phyloP scores from a whole-genome alignment of 2,329 filamentous ascomycete species.

The Penicillium sp. region DNA sequence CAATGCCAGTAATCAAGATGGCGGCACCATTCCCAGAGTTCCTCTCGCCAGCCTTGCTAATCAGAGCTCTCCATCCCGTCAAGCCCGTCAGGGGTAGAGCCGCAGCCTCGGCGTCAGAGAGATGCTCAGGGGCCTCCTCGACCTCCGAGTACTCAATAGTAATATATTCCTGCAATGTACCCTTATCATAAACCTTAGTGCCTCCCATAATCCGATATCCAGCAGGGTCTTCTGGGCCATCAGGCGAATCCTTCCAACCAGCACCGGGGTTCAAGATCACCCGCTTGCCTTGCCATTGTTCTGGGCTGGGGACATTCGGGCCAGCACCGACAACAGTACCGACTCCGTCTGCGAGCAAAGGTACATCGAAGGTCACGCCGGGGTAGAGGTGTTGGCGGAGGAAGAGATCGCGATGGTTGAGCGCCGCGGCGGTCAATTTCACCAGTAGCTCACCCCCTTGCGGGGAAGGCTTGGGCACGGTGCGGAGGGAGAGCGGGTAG shows the following conservation, averaged over 20 bases:
- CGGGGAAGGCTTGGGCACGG: slow-evolving; percentile 61
- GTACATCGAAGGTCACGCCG: slow-evolving; percentile 71
- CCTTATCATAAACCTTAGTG: slow-evolving; percentile 61
- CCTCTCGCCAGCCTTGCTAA: slow-evolving; percentile 68
- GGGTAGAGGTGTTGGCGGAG: slow-evolving; percentile 91
- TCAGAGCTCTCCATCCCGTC: slow-evolving; percentile 82
- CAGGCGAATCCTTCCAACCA: slow-evolving; percentile 70
- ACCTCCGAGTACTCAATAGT: slow-evolving; percentile 68
- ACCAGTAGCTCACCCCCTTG: slow-evolving; percentile 69
- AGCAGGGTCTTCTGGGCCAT: slow-evolving; percentile 67
- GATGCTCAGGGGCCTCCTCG: slow-evolving; percentile 70
- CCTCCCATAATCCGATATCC: slow-evolving; percentile 49
- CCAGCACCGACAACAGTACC: slow-evolving; percentile 69
- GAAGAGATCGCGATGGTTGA: slow-evolving; percentile 96
- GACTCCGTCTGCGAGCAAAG: slow-evolving; percentile 78
- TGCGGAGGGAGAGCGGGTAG: slow-evolving; percentile 52
- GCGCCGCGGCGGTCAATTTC: slow-evolving; percentile 71
- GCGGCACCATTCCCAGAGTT: slow-evolving; percentile 60
- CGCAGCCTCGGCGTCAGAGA: slow-evolving; percentile 71
- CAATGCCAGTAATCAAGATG: slow-evolving; percentile 84
- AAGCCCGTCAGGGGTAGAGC: slow-evolving; percentile 81
- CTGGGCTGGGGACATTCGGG: slow-evolving; percentile 48
- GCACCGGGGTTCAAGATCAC: slow-evolving; percentile 76
- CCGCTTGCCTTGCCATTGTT: slow-evolving; percentile 59
- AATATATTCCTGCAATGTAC: slow-evolving; percentile 72